These are phyloP conservation scores for Plectosphaerella cucumerina DNA, from an alignment of 2,329 filamentous ascomycete species.

Conservation along the genomic window DNA sequence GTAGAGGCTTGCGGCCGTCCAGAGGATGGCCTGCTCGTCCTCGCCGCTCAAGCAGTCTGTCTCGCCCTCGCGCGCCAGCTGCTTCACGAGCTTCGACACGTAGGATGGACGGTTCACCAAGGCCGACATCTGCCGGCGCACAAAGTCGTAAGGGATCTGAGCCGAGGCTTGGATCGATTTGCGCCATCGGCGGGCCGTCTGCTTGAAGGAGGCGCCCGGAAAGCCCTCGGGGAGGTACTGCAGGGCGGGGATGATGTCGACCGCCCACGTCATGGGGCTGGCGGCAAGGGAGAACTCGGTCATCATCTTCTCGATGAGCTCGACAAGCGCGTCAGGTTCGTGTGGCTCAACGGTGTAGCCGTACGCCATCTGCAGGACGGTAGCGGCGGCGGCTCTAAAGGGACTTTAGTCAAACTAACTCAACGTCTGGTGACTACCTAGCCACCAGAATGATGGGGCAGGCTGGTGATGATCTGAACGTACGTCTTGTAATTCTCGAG, in stretches of 20 bases:
- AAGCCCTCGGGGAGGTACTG: constrained; percentile 22
- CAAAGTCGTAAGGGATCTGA: constrained; percentile 25
- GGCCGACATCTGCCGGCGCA: constrained; percentile 18
- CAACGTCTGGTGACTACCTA: no score
- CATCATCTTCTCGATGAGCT: constrained; percentile 22
- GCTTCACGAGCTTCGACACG: constrained; percentile 18
- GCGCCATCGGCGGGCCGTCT: constrained; percentile 20
- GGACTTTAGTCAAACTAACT: no score
- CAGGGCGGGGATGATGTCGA: constrained; percentile 26
- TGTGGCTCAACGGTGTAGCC: constrained; percentile 23
- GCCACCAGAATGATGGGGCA: background rate
- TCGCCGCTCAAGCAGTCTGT: constrained; percentile 5
- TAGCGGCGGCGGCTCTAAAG: constrained; percentile 5
- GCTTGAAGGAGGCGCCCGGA: constrained; percentile 25
- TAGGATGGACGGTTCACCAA: constrained; percentile 17
- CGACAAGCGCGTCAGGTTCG: constrained; percentile 23
- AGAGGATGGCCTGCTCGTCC: constrained; percentile 19
- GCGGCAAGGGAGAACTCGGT: constrained; percentile 19
- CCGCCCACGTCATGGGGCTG: constrained; percentile 24
- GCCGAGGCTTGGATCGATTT: constrained; percentile 10
- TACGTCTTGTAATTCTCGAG: constrained; percentile 12
- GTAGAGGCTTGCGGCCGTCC: constrained; percentile 20
- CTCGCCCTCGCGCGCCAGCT: constrained; percentile 4
- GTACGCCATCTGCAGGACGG: constrained; percentile 6
- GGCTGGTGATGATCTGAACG: background rate